Evolutionary conservation across 257 asterid species (phyloP).

Genomic region (Nicotiana noctiflora): DNA sequence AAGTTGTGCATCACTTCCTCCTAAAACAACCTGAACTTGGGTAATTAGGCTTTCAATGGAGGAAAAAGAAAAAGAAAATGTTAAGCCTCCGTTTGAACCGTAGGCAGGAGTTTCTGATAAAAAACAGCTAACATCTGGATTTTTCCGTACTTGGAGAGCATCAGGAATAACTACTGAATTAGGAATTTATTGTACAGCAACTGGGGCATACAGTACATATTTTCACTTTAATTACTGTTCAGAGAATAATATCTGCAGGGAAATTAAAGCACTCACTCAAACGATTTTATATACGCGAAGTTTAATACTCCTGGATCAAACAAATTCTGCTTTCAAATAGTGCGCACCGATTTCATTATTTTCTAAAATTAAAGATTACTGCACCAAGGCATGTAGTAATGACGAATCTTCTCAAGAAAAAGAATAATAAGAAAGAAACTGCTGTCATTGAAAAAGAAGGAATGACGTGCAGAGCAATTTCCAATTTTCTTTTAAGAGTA

Average conservation of each 20-base stretch:
- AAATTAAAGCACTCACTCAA: background rate
- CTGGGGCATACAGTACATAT: background rate
- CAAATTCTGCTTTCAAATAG: background rate
- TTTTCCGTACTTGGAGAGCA: background rate
- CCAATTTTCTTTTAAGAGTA: too few species aligned
- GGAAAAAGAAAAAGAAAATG: background rate
- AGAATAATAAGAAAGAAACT: too few species aligned
- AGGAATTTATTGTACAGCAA: background rate
- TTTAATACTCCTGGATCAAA: background rate
- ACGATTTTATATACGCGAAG: background rate
- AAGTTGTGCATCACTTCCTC: background rate
- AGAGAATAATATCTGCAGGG: background rate
- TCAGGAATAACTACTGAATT: background rate
- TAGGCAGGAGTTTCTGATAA: background rate
- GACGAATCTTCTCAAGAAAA: background rate
- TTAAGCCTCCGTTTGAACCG: background rate
- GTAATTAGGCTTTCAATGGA: background rate
- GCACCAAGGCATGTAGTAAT: background rate
- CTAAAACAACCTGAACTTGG: background rate
- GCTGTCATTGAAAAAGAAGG: too few species aligned
- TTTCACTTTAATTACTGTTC: background rate
- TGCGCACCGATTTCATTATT: background rate
- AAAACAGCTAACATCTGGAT: background rate
- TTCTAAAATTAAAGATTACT: background rate
- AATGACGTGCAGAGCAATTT: too few species aligned